phyloP scores from a whole-genome alignment of 345 rosid species.

The Eucalyptus sp. region DNA sequence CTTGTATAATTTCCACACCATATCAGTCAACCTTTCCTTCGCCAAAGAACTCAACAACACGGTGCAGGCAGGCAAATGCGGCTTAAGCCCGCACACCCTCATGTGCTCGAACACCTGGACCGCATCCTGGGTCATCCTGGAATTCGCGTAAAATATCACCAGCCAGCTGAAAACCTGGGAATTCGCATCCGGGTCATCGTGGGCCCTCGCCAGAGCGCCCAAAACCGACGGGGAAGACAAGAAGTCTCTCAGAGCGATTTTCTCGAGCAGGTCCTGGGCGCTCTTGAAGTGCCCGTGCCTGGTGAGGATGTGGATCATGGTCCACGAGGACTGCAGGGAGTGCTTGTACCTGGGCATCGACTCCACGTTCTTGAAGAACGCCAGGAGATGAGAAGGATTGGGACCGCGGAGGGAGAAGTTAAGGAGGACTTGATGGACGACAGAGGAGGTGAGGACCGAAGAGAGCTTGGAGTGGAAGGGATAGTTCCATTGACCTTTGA shows the following conservation, averaged over 20 bases:
- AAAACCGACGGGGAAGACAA: conserved; percentile 63
- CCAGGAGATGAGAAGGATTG: conserved; percentile 40
- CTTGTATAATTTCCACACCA: conserved; percentile 73
- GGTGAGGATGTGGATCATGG: conserved; percentile 61
- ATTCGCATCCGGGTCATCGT: conserved; percentile 50
- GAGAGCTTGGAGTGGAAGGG: conserved; percentile 22
- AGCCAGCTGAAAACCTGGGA: conserved; percentile 88
- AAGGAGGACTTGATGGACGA: conserved; percentile 37
- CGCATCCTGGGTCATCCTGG: conserved; percentile 54
- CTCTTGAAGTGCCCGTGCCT: conserved; percentile 53
- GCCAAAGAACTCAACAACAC: conserved; percentile 59
- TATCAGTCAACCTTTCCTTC: conserved; percentile 59
- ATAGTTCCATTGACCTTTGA: conserved; percentile 64
- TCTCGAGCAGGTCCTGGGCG: conserved; percentile 77
- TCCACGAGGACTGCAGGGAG: conserved; percentile 64
- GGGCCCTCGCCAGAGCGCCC: conserved; percentile 35
- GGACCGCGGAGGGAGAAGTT: conserved; percentile 18
- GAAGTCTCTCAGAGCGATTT: conserved; percentile 56
- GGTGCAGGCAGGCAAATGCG: conserved; percentile 90
- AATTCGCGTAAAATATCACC: conserved; percentile 48
- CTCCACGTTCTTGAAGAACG: conserved; percentile 48
- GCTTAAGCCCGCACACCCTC: conserved; percentile 32
- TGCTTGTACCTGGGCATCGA: conserved; percentile 39
- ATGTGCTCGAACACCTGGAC: conserved; percentile 70
- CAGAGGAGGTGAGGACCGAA: conserved; percentile 26